Base-by-base conservation (phyloP, 768 basidiomycete genomes). In the Mycena rosella region DNA sequence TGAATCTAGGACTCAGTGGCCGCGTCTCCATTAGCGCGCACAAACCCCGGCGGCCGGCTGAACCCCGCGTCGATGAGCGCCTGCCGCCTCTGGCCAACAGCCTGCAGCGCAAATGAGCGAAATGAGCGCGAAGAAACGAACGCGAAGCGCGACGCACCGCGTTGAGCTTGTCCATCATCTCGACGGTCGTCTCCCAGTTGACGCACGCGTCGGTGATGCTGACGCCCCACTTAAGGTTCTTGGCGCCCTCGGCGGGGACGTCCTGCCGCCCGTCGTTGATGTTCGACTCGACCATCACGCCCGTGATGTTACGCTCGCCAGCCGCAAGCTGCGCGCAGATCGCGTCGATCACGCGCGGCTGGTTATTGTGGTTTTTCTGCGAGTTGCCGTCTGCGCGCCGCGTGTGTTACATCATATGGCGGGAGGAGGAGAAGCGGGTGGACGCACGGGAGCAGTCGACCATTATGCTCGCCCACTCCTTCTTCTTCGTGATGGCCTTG, bases 221-320 rank as follows among this genome's bases (percentile, higher is more conserved):
- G 60, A 96, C 88, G 59, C 94, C 94, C 63, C 90, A 83, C 78
- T 92, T 94, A 72, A 96, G 86, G 11, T 77, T 86, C 20, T 80
- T 71, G 0, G 92, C 91, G 9, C 96, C 93, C 47, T 82, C 84
- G 3, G 84, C 71, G 2, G 97, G 96, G 17, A 97, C 93, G 72
- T 96, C 93, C 82, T 99, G 97, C 66, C 90, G 84, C 22, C 97
- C 97, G 55, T 91, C 92, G 75, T 93, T 91, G 80, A 99, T 91
- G 78, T 98, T 93, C 15, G 92, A 94, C 82, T 99, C 97, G 76
- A 99, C 88, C 97, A 99, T 99, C 63, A 98, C 95, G 51, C 97
- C 97, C 6, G 94, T 94, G 79, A 99, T 92, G 73, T 85, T 83
- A 64, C 78, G 84, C 68, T 89, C 83, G 29, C 95, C 95, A 9